Percentiles rank a stretch among this genome's conserved stretches.
These are phyloP conservation scores for Butyriboletus loyo DNA, from an alignment of 768 basidiomycete genomes.

Conservation along the genomic window DNA sequence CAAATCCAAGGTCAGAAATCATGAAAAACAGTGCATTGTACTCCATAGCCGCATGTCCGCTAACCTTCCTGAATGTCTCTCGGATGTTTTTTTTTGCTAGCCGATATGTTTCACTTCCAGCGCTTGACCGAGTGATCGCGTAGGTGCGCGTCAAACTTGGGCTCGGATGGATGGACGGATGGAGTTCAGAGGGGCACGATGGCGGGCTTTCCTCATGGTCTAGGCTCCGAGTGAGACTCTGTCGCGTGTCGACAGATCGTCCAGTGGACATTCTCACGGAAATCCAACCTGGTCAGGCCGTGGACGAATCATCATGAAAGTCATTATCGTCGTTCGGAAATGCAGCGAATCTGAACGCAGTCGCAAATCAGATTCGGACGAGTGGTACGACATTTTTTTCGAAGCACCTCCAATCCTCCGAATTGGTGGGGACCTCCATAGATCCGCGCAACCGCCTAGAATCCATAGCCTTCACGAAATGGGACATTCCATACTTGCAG, in stretches of 20 bases:
- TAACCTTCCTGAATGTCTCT: too few relatives aligned
- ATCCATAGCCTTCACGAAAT: background rate
- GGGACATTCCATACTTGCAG: background rate
- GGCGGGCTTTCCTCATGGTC: too few relatives aligned
- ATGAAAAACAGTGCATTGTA: background rate
- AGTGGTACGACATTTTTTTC: constrained; percentile 1
- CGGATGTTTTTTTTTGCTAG: too few relatives aligned
- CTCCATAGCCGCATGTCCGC: background rate
- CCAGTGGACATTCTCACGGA: constrained; percentile 1
- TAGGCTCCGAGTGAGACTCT: background rate
- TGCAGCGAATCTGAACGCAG: constrained; percentile 9
- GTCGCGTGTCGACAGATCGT: background rate
- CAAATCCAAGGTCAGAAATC: background rate
- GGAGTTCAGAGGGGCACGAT: too few relatives aligned
- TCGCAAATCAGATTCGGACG: background rate
- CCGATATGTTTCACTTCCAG: background rate
- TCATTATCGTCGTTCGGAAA: background rate
- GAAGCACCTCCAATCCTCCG: background rate
- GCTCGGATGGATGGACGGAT: too few relatives aligned
- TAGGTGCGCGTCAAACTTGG: background rate
- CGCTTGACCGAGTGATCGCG: background rate
- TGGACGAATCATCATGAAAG: background rate
- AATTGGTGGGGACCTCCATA: background rate
- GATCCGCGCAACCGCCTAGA: constrained; percentile 4
- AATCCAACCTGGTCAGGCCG: background rate